phyloP scores from a whole-genome alignment of 2,329 filamentous ascomycete species.

The Calonectria montana region DNA sequence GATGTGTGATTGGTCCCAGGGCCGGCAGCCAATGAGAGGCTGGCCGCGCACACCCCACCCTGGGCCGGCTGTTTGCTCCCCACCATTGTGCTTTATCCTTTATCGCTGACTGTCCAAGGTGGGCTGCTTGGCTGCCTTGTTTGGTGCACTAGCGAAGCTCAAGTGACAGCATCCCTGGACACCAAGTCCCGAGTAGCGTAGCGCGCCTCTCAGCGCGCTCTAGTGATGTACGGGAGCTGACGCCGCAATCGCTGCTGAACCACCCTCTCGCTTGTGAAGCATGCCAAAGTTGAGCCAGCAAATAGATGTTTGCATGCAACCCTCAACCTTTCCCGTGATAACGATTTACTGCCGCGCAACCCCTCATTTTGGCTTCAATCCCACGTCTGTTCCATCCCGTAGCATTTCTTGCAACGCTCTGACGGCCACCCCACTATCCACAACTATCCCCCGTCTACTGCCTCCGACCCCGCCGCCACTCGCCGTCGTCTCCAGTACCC shows the following conservation, averaged over 20 bases:
- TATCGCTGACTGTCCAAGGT: constrained; percentile 21
- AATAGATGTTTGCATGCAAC: constrained; percentile 16
- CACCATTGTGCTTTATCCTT: constrained; percentile 32
- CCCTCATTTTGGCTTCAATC: not conserved
- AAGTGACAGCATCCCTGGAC: constrained; percentile 34
- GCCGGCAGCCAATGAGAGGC: constrained; percentile 34
- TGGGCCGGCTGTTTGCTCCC: constrained; percentile 20
- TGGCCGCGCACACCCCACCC: constrained; percentile 35
- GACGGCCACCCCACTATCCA: constrained; percentile 12
- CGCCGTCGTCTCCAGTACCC: constrained; percentile 8
- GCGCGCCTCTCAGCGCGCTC: not conserved
- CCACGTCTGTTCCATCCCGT: constrained; percentile 9
- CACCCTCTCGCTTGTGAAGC: not conserved
- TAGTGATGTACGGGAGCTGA: constrained; percentile 2
- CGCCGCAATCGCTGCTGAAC: constrained; percentile 24
- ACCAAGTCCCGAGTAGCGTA: constrained; percentile 17
- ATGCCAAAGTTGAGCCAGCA: constrained; percentile 14
- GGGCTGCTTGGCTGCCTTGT: constrained; percentile 5
- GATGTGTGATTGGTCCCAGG: constrained; percentile 27
- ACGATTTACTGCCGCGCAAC: not conserved
- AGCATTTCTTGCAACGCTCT: constrained; percentile 20
- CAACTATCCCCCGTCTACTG: constrained; percentile 25
- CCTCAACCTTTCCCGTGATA: constrained; percentile 19
- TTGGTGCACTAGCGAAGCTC: not conserved
- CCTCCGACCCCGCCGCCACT: constrained; percentile 41